Base-by-base conservation (phyloP, 2,329 filamentous ascomycete genomes). In the Xylariaceae sp. region DNA sequence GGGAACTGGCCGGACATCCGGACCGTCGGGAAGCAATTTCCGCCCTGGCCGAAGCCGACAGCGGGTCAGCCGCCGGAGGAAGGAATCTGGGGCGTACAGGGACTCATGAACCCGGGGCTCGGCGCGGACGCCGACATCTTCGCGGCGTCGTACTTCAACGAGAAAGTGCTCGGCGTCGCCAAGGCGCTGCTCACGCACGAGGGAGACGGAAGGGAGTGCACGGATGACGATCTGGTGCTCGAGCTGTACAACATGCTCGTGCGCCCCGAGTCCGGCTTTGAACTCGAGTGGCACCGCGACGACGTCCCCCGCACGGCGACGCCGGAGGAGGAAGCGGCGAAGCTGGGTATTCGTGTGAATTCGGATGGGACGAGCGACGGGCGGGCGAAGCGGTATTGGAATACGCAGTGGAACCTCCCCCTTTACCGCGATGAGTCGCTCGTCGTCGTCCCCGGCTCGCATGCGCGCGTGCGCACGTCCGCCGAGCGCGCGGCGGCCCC, bases 1-100 rank as follows among this genome's bases (percentile, higher is more conserved):
- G 89, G 89, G 39, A 67, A 77, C 59, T 96, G 90, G 90, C 88
- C 88, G 2, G 80, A 87, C 71, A 84, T 95, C 65, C 87, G 90
- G 60, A 92, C 88, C 0, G 81, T 94, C 2, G 88, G 88, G 51
- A 95, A 95, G 71, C 90, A 95, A 72, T 96, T 95, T 73, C 91
- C 90, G 0, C 91, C 91, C 0, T 95, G 90, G 90, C 75, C 80
- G 3, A 76, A 76, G 48, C 73, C 77, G 1, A 74, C 76, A 0
- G 71, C 74, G 1, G 69, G 75, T 0, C 74, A 27, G 31, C 54
- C 58, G 19, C 58, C 56, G 4, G 26, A 8, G 7, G 75, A 77
- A 50, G 89, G 89, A 26, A 95, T 95, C 70, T 95, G 90, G 91
- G 90, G 89, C 60, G 86, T 95, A 2, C 90, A 95, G 75, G 88